Evolutionary conservation across 148 eudicot genomes (phyloP).

Genomic region (Camellia granthamiana): DNA sequence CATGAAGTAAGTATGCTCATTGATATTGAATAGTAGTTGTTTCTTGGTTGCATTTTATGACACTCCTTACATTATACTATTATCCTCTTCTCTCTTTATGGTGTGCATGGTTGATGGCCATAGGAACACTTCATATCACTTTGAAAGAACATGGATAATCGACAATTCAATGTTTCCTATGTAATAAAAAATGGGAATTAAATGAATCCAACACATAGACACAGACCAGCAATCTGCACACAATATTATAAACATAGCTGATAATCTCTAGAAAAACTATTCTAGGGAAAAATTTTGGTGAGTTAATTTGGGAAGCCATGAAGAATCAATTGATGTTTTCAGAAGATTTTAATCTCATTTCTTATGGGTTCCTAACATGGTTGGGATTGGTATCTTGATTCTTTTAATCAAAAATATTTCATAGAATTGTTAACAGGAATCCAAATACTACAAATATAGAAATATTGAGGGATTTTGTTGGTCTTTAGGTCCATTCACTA

Average conservation of each 20-base stretch:
- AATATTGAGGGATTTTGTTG: too few species aligned
- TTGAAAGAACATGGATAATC: not conserved
- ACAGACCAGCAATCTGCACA: not conserved
- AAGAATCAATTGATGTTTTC: not conserved
- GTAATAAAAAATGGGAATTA: not conserved
- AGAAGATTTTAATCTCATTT: too few species aligned
- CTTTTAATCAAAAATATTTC: too few species aligned
- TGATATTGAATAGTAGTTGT: not conserved
- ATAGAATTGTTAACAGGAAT: too few species aligned
- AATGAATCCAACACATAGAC: not conserved
- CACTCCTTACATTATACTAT: not conserved
- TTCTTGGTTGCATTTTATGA: not conserved
- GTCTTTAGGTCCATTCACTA: too few species aligned
- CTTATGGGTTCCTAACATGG: not conserved
- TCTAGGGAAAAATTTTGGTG: not conserved
- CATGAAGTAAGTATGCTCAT: constrained; percentile 41
- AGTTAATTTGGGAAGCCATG: too few species aligned
- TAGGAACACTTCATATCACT: not conserved
- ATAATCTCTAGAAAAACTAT: too few species aligned
- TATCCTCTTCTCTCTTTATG: not conserved
- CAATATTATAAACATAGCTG: not conserved
- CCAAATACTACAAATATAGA: too few species aligned
- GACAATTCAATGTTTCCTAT: not conserved
- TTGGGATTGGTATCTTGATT: not conserved
- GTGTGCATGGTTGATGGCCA: not conserved